phyloP scores from a whole-genome alignment of 23 red algal species.

The Gracilaria domingensis region DNA sequence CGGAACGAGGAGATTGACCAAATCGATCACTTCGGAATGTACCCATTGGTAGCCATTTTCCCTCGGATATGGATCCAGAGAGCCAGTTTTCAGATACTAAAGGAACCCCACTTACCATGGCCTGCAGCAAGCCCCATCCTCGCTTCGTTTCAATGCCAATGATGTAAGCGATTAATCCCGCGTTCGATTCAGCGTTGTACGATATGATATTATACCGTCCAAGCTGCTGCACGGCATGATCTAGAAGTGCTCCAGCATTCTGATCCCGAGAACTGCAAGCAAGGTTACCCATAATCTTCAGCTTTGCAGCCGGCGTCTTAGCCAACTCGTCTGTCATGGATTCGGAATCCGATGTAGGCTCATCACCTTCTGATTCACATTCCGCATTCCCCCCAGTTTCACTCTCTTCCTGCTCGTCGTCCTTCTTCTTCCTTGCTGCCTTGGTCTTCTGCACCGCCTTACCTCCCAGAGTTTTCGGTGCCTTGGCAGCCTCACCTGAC shows the following conservation, averaged over 20 bases:
- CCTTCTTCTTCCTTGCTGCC: not conserved
- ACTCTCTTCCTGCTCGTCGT: conserved; percentile 25
- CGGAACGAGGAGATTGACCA: conserved; percentile 63
- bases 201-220: conserved; percentile 42
- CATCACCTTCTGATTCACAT: conserved; percentile 30
- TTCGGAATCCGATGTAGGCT: not conserved
- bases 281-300: conserved; percentile 35
- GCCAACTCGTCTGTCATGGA: conserved; percentile 23
- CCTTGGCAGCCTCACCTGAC: not conserved
- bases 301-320: conserved; percentile 12
- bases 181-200: conserved; percentile 37
- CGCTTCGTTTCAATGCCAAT: conserved; percentile 62
- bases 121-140: conserved; percentile 68
- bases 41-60: conserved; percentile 56
- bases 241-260: conserved; percentile 44
- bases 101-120: conserved; percentile 40
- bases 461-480: not conserved
- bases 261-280: conserved; percentile 67
- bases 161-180: conserved; percentile 45
- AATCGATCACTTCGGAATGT: conserved; percentile 52
- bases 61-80: conserved; percentile 67
- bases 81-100: conserved; percentile 65
- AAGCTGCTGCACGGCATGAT: conserved; percentile 75
- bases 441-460: conserved; percentile 3
- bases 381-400: conserved; percentile 1